A percentile compares a stretch with the other conserved stretches of the same genome.
Conservation (phyloP, 257 asterid species). For the Solanum clarkiae region DNA sequence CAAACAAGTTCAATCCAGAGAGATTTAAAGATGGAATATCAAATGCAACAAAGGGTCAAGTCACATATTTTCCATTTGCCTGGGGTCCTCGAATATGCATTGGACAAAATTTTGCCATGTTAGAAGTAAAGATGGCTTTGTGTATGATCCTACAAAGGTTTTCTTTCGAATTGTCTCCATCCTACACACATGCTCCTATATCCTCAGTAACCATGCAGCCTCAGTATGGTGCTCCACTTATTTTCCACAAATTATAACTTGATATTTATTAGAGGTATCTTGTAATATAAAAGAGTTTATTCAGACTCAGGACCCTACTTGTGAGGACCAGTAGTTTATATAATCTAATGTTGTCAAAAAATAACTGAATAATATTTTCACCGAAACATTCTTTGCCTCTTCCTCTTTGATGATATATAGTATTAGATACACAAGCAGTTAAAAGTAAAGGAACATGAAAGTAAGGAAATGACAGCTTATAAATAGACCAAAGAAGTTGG, state of each 20-base stretch:
- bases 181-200: slow-evolving; percentile 8
- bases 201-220: no score
- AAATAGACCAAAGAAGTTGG: no score
- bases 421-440: no score
- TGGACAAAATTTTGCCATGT: slow-evolving; percentile 18
- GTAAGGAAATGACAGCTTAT: no score
- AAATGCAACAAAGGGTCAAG: slow-evolving; percentile 7
- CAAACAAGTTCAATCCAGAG: slow-evolving; percentile 18
- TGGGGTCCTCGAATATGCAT: slow-evolving; percentile 31
- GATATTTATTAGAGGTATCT: background rate
- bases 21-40: slow-evolving; percentile 15
- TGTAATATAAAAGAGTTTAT: background rate
- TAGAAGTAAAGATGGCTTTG: slow-evolving; percentile 20
- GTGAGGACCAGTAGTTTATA: no score
- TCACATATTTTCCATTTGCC: slow-evolving; percentile 17
- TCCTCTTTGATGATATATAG: no score
- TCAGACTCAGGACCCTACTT: background rate
- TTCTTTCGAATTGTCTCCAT: slow-evolving; percentile 16
- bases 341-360: no score
- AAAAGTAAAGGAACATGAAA: no score
- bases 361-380: no score
- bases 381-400: no score
- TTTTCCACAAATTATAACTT: background rate
- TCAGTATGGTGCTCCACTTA: background rate
- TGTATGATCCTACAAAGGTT: slow-evolving; percentile 24